Evolutionary conservation across 345 rosid species (phyloP), one percentile per base, ranked within the genome.

Genomic region (Aegle marmelos): DNA sequence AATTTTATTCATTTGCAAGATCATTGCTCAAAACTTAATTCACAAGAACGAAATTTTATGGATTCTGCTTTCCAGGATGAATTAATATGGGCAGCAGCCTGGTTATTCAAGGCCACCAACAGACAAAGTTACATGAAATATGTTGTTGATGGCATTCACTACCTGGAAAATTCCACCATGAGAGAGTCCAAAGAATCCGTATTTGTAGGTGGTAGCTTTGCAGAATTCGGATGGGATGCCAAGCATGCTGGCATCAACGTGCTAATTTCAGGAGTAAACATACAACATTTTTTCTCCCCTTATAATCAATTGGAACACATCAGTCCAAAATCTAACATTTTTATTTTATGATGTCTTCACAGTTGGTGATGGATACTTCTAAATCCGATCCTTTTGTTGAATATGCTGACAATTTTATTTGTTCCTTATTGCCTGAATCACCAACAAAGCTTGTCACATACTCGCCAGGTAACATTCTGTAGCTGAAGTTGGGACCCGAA

Each of bases 1-100:
- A 28, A 74, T 9, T 27, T 74, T 27, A 27, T 62, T 62, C 21
- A 30, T 74, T 27, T 21, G 45, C 5, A 41, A 30, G 22, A 48
- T 9, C 6, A 24, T 61, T 75, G 24, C 33, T 28, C 48, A 16
- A 22, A 22, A 48, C 17, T 24, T 36, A 24, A 68, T 25, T 7
- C 48, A 39, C 24, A 24, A 22, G 17, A 2, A n/a, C 27, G 17
- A 8, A 59, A n/a, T 59, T 54, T 5, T 28, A 17, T 67, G 5
- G 34, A 22, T 65, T 53, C n/a, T 41, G 25, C 62, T 4, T 54
- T 72, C 33, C 76, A 93, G 98, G 98, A 93, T 80, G 98, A 95
- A 78, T 82, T 95, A 80, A 39, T 95, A 1, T 95, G 98, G 98
- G 97, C 87, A 71, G 97, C 99, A 73, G 87, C 96, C 17, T 95